Evolutionary conservation across 2,329 filamentous ascomycete genomes (phyloP).

Genomic region (Xylaria sp.): DNA sequence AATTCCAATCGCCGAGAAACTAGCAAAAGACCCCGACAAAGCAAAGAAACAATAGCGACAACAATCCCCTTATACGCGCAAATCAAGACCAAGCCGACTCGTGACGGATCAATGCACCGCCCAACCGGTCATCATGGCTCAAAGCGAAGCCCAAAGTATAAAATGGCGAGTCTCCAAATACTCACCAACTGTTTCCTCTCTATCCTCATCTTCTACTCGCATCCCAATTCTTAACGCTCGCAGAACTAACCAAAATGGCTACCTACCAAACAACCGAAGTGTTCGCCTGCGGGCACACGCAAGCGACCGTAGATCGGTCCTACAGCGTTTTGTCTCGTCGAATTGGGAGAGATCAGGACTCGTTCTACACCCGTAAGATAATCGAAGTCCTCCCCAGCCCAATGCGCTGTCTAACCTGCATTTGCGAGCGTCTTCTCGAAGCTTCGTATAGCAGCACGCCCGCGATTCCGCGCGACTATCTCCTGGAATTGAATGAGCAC

Average conservation of each 20-base stretch:
- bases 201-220: not conserved
- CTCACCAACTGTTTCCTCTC: too few species aligned
- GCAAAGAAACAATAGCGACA: not conserved
- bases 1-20: not conserved
- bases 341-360: too few species aligned
- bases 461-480: conserved; percentile 10
- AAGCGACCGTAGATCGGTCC: not conserved
- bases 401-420: conserved; percentile 30
- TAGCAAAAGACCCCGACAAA: not conserved
- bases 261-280: conserved; percentile 33
- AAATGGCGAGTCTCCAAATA: not conserved
- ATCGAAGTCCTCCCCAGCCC: conserved; percentile 16
- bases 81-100: not conserved
- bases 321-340: too few species aligned
- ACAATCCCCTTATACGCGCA: not conserved
- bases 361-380: not conserved
- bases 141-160: not conserved
- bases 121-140: not conserved
- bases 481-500: conserved; percentile 5
- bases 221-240: not conserved
- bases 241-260: conserved; percentile 31
- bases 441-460: not conserved
- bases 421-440: conserved; percentile 26
- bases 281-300: conserved; percentile 38
- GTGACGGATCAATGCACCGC: too few species aligned